A percentile compares a stretch with the other conserved stretches of the same genome.
phyloP scores from a whole-genome alignment of 306 rosid species.

The Dryas octopetala region DNA sequence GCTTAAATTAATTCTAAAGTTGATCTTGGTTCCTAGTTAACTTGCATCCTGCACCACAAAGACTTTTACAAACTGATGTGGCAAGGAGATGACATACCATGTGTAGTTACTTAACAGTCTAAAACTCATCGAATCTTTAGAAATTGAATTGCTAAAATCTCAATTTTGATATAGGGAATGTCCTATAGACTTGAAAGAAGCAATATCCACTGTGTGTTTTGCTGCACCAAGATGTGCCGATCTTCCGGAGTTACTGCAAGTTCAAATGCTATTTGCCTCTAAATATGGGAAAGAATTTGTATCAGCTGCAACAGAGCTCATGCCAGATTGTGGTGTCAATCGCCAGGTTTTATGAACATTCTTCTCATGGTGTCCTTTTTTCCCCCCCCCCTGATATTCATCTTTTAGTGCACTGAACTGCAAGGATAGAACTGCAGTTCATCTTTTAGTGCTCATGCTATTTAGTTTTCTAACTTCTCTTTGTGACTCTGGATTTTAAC shows the following conservation, averaged over 20 bases:
- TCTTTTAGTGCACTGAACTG: constrained; percentile 3
- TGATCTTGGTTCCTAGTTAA: too few relatives aligned
- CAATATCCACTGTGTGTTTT: constrained; percentile 89
- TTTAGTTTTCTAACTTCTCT: constrained; percentile 23
- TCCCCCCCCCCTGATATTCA: not conserved
- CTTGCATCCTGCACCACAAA: too few relatives aligned
- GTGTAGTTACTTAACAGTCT: not conserved
- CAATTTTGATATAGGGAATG: constrained; percentile 58
- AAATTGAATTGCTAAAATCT: not conserved
- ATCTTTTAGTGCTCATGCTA: too few relatives aligned
- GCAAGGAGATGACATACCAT: not conserved
- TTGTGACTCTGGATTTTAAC: constrained; percentile 23
- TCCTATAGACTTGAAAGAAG: constrained; percentile 94
- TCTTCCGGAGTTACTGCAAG: constrained; percentile 87
- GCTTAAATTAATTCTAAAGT: too few relatives aligned
- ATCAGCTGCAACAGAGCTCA: constrained; percentile 83
- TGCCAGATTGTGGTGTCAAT: constrained; percentile 90
- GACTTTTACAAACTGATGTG: constrained; percentile 6
- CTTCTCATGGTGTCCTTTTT: constrained; percentile 16
- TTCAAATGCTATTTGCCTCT: constrained; percentile 68
- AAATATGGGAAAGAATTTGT: constrained; percentile 92
- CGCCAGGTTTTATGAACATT: constrained; percentile 70
- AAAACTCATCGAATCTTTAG: not conserved
- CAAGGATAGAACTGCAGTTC: too few relatives aligned
- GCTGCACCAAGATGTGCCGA: constrained; percentile 98